Percentiles rank a stretch among this genome's conserved stretches.
phyloP scores from a whole-genome alignment of 2,329 filamentous ascomycete genomes.

The Penicillium paneum region DNA sequence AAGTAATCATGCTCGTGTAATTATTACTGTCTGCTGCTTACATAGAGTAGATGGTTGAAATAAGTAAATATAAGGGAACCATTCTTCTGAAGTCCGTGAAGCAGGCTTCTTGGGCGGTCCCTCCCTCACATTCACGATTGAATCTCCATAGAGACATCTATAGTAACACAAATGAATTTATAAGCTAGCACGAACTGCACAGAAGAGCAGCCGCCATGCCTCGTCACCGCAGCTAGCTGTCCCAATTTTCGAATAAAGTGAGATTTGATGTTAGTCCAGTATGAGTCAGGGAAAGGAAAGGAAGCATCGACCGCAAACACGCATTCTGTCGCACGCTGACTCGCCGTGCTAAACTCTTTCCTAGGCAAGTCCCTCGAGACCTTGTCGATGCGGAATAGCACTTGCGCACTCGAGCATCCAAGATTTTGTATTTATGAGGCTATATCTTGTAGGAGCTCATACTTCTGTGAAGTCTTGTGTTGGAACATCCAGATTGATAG shows the following conservation, averaged over 20 bases:
- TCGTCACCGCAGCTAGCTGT: neutral
- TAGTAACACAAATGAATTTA: neutral
- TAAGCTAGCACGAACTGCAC: neutral
- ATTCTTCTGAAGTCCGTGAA: neutral
- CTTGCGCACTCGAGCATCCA: too few relatives aligned
- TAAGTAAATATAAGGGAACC: neutral
- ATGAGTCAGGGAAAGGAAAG: too few relatives aligned
- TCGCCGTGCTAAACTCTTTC: too few relatives aligned
- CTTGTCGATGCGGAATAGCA: too few relatives aligned
- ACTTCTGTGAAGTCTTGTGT: too few relatives aligned
- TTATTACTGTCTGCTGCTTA: slow-evolving; percentile 16
- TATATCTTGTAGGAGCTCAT: too few relatives aligned
- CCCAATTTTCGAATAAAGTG: neutral
- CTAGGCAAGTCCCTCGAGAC: too few relatives aligned
- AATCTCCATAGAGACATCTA: neutral
- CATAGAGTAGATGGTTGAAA: slow-evolving; percentile 4
- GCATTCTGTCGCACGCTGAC: too few relatives aligned
- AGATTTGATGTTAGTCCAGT: too few relatives aligned
- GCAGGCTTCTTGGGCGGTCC: neutral
- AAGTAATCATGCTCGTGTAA: slow-evolving; percentile 36
- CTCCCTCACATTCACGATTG: neutral
- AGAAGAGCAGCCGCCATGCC: neutral
- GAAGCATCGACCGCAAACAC: too few relatives aligned
- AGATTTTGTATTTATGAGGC: too few relatives aligned
- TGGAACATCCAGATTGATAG: too few relatives aligned